phyloP scores from a whole-genome alignment of 108 stramenopile species.

The Seminavis robusta region DNA sequence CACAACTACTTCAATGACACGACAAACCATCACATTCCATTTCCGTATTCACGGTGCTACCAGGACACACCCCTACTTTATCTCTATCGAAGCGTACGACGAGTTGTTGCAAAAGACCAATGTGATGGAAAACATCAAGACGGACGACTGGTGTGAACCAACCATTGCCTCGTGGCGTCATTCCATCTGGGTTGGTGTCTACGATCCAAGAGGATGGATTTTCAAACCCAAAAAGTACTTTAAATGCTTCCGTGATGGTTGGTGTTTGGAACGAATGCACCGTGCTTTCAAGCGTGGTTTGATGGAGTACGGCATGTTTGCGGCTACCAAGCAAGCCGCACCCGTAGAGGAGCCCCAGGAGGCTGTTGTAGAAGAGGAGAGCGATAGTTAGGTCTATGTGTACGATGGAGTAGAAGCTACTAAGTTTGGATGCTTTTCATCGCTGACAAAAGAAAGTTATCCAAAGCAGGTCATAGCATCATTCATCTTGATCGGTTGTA shows the following conservation, averaged over 20 bases:
- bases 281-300: slow-evolving; percentile 92
- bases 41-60: not conserved
- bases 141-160: slow-evolving; percentile 86
- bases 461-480: too few species aligned
- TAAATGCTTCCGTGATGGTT: slow-evolving; percentile 89
- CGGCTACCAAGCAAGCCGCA: slow-evolving; percentile 63
- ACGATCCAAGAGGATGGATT: slow-evolving; percentile 92
- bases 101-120: slow-evolving; percentile 87
- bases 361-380: too few species aligned
- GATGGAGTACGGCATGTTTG: slow-evolving; percentile 97
- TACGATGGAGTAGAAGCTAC: too few species aligned
- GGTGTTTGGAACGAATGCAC: slow-evolving; percentile 95
- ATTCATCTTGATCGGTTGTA: too few species aligned
- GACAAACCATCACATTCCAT: not conserved
- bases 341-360: too few species aligned
- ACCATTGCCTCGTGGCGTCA: slow-evolving; percentile 94
- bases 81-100: slow-evolving; percentile 89
- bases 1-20: not conserved
- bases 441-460: too few species aligned
- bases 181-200: slow-evolving; percentile 90
- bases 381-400: too few species aligned
- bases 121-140: slow-evolving; percentile 77
- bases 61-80: slow-evolving; percentile 96
- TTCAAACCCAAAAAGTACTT: slow-evolving; percentile 83
- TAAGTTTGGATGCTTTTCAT: too few species aligned